Percentiles rank a stretch among this genome's conserved stretches.
Evolutionary conservation across 1,284 basidiomycete species (phyloP).

Genomic region (Coniferiporia weirii): DNA sequence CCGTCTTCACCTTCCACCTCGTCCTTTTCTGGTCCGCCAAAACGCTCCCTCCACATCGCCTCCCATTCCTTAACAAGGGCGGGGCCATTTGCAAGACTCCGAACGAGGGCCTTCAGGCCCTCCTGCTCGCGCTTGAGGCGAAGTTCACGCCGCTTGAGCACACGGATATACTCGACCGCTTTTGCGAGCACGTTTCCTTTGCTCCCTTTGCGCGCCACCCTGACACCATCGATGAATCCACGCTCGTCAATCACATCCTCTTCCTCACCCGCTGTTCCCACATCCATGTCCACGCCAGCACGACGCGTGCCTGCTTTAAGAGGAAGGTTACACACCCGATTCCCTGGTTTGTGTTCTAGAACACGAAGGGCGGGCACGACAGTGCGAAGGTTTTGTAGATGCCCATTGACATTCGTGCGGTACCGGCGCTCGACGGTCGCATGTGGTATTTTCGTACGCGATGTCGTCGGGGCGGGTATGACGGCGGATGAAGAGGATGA

Average conservation of each 20-base stretch:
- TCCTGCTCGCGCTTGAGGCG: constrained; percentile 66
- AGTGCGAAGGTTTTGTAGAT: constrained; percentile 76
- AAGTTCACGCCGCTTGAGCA: constrained; percentile 67
- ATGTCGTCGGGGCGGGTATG: constrained; percentile 24
- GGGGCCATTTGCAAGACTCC: constrained; percentile 67
- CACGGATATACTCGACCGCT: constrained; percentile 75
- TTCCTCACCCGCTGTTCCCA: constrained; percentile 28
- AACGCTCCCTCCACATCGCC: constrained; percentile 59
- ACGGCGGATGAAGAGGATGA: constrained; percentile 28
- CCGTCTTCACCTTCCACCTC: constrained; percentile 44
- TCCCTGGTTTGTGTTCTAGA: constrained; percentile 45
- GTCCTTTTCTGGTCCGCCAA: constrained; percentile 71
- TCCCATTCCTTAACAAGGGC: constrained; percentile 72
- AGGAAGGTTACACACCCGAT: constrained; percentile 33
- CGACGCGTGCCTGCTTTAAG: constrained; percentile 34
- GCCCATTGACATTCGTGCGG: constrained; percentile 85
- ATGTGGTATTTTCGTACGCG: constrained; percentile 79
- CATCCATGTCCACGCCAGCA: constrained; percentile 28
- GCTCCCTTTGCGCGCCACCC: constrained; percentile 76
- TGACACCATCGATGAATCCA: constrained; percentile 77
- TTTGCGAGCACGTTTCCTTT: constrained; percentile 82
- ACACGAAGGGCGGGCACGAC: constrained; percentile 80
- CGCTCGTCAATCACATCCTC: constrained; percentile 62
- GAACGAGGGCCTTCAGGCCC: constrained; percentile 61
- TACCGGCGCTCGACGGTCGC: constrained; percentile 90